These are phyloP conservation scores for Zygosaccharomyces sapae DNA, from an alignment of 1,139 yeast genomes.

Conservation along the genomic window DNA sequence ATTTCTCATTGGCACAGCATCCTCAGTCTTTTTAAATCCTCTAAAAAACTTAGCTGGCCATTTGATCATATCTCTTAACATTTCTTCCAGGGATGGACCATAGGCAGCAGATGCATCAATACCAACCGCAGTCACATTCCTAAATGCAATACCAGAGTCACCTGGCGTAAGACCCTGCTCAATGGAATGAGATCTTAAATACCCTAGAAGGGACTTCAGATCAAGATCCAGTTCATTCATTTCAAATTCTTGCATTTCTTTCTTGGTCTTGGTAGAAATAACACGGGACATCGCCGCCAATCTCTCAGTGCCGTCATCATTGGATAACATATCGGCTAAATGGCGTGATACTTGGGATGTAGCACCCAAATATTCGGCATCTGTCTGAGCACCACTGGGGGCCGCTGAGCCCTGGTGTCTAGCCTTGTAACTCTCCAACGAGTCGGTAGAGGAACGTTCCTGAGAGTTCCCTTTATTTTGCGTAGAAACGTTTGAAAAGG, in stretches of 20 bases:
- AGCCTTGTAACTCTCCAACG: constrained; percentile 18
- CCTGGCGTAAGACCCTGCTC: constrained; percentile 47
- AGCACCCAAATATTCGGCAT: constrained; percentile 27
- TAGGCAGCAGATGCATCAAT: constrained; percentile 50
- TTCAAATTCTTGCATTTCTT: constrained; percentile 38
- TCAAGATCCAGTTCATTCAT: constrained; percentile 42
- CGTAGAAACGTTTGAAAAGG: constrained; percentile 8
- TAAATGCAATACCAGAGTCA: constrained; percentile 48
- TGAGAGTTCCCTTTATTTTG: constrained; percentile 7
- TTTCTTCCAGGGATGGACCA: constrained; percentile 48
- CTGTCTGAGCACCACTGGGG: constrained; percentile 10
- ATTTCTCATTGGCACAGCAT: constrained; percentile 42
- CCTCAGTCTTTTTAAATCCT: constrained; percentile 26
- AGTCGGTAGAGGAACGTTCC: constrained; percentile 25
- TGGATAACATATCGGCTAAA: constrained; percentile 31
- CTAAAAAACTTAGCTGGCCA: constrained; percentile 33
- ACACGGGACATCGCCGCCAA: constrained; percentile 43
- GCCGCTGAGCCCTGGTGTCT: background rate
- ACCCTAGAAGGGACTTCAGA: constrained; percentile 40
- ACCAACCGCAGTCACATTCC: constrained; percentile 46
- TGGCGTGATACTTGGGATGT: constrained; percentile 34
- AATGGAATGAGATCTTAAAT: constrained; percentile 35
- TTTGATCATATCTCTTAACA: constrained; percentile 36
- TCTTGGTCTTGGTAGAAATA: constrained; percentile 41
- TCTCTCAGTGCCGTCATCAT: constrained; percentile 37